Conservation (phyloP, 2,329 filamentous ascomycete species). For the Cercospora sp. region DNA sequence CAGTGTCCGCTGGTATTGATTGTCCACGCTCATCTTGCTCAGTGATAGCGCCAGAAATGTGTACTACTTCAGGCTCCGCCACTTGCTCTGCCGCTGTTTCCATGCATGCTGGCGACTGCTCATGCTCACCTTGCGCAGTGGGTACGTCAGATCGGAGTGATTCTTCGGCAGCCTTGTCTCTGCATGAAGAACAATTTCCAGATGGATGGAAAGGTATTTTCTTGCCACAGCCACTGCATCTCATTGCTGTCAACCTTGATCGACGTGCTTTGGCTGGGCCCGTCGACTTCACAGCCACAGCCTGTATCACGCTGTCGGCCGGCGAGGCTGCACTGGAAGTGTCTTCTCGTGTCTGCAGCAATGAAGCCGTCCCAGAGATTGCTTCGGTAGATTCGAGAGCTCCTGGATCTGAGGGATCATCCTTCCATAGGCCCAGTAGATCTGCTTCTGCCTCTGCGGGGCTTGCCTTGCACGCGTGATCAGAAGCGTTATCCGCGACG, state of each 20-base stretch:
- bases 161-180: background rate
- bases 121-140: background rate
- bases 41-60: background rate
- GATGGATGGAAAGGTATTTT: conserved; percentile 15
- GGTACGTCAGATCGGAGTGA: background rate
- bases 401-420: background rate
- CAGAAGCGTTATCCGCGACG: background rate
- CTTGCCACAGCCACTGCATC: conserved; percentile 11
- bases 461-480: background rate
- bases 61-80: background rate
- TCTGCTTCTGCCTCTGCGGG: background rate
- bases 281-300: background rate
- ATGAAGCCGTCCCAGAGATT: background rate
- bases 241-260: background rate
- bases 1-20: background rate
- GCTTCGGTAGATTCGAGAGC: background rate
- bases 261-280: conserved; percentile 1
- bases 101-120: background rate
- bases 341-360: background rate
- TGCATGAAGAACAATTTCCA: conserved; percentile 16
- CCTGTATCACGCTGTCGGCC: conserved; percentile 19
- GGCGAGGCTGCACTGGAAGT: conserved; percentile 7
- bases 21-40: background rate
- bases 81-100: background rate
- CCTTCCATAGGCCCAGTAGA: background rate